These are phyloP conservation scores for Rhodotorula sp. DNA, from an alignment of 1,284 basidiomycete genomes.

Conservation along the genomic window DNA sequence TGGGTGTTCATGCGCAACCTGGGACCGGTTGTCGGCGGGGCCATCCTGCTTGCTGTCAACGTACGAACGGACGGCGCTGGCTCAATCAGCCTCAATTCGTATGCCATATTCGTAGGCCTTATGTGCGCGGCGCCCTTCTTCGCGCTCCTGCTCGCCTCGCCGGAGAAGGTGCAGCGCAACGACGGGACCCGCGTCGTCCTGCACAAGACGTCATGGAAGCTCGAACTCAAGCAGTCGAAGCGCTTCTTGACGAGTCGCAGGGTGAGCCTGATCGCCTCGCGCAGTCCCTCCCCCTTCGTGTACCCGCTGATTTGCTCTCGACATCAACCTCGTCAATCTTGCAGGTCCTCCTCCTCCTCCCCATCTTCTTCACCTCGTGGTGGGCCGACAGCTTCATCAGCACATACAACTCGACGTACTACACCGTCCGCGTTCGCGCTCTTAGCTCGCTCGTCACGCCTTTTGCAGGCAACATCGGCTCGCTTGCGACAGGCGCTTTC, in stretches of 20 bases:
- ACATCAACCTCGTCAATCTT: not conserved
- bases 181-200: not conserved
- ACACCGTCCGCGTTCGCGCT: not conserved
- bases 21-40: not conserved
- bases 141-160: not conserved
- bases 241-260: not conserved
- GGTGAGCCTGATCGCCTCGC: not conserved
- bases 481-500: not conserved
- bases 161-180: slow-evolving; percentile 4
- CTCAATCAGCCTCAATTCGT: not conserved
- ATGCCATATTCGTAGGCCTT: not conserved
- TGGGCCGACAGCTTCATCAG: not conserved
- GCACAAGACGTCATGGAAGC: not conserved
- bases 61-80: not conserved
- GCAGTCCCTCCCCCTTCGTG: not conserved
- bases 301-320: not conserved
- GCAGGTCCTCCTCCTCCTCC: not conserved
- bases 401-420: not conserved
- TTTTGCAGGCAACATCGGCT: not conserved
- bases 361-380: not conserved
- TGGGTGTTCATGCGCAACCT: not conserved
- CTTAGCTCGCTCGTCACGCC: not conserved
- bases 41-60: not conserved
- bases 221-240: not conserved
- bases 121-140: not conserved